Evolutionary conservation across 2,329 filamentous ascomycete genomes (phyloP).

Genomic region (Colletotrichum tofieldiae): DNA sequence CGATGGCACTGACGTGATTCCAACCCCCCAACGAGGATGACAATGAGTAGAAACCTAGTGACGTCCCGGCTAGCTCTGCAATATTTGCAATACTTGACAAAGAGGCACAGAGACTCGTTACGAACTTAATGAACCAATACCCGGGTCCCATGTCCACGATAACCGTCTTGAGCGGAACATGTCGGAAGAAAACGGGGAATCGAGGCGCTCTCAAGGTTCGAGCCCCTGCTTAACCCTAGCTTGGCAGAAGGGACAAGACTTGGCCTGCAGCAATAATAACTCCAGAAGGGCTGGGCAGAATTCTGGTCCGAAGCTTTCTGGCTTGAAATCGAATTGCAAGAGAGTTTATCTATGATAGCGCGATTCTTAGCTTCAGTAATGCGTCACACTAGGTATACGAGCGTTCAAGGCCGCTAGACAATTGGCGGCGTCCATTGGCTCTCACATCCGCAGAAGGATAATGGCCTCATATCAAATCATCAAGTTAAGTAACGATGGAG

Average conservation of each 20-base stretch:
- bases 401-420: no score
- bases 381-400: no score
- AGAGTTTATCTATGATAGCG: background rate
- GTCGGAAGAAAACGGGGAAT: background rate
- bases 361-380: background rate
- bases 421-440: no score
- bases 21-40: no score
- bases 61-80: background rate
- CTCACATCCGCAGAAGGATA: no score
- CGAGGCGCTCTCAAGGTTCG: background rate
- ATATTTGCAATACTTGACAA: background rate
- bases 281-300: background rate
- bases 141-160: background rate
- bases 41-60: no score
- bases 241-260: background rate
- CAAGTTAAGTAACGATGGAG: no score
- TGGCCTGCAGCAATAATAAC: background rate
- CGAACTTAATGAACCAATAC: background rate
- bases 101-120: background rate
- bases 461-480: no score
- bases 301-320: background rate
- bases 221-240: background rate
- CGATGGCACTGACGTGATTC: no score
- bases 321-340: background rate
- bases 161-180: background rate